These are phyloP conservation scores for Saccharomycopsis fodiens DNA, from an alignment of 805 yeast genomes.

Conservation along the genomic window DNA sequence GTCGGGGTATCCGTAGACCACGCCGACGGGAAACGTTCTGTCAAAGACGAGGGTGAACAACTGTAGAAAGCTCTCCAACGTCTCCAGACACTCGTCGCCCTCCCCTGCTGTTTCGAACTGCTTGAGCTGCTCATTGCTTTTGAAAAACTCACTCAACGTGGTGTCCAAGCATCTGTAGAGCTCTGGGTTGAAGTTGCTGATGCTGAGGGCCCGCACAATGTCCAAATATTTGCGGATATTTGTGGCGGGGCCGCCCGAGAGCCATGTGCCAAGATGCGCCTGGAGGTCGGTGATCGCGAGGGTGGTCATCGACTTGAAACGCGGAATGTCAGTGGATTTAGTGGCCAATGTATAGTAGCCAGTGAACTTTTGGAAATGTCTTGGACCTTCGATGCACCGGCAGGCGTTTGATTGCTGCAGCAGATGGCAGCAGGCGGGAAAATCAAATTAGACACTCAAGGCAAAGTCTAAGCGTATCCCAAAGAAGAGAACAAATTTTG, in stretches of 20 bases:
- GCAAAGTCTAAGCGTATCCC: too few relatives aligned
- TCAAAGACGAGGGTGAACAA: slow-evolving; percentile 10
- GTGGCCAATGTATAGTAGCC: too few relatives aligned
- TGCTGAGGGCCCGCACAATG: neutral
- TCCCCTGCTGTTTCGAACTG: neutral
- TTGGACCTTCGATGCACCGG: too few relatives aligned
- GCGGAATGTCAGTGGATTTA: too few relatives aligned
- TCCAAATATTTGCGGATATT: neutral
- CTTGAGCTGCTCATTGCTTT: neutral
- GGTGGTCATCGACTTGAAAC: too few relatives aligned
- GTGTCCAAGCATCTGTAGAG: neutral
- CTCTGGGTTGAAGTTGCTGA: neutral
- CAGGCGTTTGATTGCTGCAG: too few relatives aligned
- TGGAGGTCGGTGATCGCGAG: too few relatives aligned
- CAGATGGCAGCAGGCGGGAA: too few relatives aligned
- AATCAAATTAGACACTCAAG: too few relatives aligned
- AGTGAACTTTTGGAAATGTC: too few relatives aligned
- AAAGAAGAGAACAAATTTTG: too few relatives aligned
- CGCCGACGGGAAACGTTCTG: slow-evolving; percentile 1
- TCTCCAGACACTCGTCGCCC: neutral
- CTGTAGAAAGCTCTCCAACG: neutral
- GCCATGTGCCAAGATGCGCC: too few relatives aligned
- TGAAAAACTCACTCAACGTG: slow-evolving; percentile 1
- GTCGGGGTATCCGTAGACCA: slow-evolving; percentile 11
- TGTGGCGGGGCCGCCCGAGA: neutral